A percentile compares a stretch with the other conserved stretches of the same genome.
Evolutionary conservation across 257 asterid genomes (phyloP).

Genomic region (Gynochthodes officinalis): DNA sequence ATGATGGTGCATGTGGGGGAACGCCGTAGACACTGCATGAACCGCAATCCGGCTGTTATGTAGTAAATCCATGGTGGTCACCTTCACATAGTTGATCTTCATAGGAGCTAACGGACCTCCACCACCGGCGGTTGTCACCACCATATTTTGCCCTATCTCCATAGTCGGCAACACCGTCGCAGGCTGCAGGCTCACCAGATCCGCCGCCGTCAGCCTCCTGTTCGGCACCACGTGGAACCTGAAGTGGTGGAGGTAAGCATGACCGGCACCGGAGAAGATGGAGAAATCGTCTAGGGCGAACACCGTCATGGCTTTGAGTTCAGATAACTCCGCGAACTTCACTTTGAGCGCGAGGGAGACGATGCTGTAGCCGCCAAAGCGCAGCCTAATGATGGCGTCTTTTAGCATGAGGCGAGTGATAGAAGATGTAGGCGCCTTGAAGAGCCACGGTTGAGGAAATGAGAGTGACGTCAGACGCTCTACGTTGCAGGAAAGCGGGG

Average conservation of each 20-base stretch:
- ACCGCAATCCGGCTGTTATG: slow-evolving; percentile 54
- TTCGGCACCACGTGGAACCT: slow-evolving; percentile 68
- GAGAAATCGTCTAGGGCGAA: slow-evolving; percentile 71
- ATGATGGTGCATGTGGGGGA: slow-evolving; percentile 31
- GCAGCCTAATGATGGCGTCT: slow-evolving; percentile 53
- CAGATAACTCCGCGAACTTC: slow-evolving; percentile 42
- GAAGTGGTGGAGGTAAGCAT: slow-evolving; percentile 48
- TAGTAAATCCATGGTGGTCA: slow-evolving; percentile 47
- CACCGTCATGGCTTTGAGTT: slow-evolving; percentile 50
- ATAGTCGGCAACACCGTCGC: slow-evolving; percentile 52
- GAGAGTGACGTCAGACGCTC: slow-evolving; percentile 49
- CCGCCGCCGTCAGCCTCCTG: slow-evolving; percentile 45
- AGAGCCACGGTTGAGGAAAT: slow-evolving; percentile 41
- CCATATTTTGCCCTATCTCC: slow-evolving; percentile 49
- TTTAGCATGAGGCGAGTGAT: slow-evolving; percentile 50
- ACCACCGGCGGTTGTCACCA: slow-evolving; percentile 62
- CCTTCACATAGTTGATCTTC: slow-evolving; percentile 65
- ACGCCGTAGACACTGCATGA: slow-evolving; percentile 62
- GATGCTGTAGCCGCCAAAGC: slow-evolving; percentile 52
- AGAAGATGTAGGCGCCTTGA: slow-evolving; percentile 25
- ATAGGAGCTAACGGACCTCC: slow-evolving; percentile 50
- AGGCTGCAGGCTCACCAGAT: slow-evolving; percentile 33
- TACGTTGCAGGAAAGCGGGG: slow-evolving; percentile 57
- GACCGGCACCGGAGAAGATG: slow-evolving; percentile 50
- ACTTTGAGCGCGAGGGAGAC: slow-evolving; percentile 58